Evolutionary conservation across 176 grass and related monocot genomes (phyloP), one percentile per base, ranked within the genome.

Genomic region (Ampelocalamus luodianensis): DNA sequence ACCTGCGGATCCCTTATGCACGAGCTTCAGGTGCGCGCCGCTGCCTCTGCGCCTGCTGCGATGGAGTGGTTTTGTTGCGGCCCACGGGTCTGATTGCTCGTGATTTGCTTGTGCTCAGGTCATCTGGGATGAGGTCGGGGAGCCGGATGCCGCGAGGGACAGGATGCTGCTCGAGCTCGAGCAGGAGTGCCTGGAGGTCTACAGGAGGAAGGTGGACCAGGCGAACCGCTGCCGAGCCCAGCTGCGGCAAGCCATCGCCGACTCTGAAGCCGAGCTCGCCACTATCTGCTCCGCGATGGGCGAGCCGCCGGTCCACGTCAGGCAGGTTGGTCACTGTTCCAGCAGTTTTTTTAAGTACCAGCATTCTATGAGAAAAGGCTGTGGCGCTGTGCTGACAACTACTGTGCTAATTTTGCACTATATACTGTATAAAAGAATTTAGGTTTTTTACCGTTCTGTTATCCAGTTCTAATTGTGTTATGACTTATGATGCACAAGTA

Each of bases 121-220:
- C 16, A 92, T 94, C 68, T 94, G 92, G 92, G 87, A 90, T 69
- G 92, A 94, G 46, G 83, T 92, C 34, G 92, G 92, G 17, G 92
- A 94, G 77, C 55, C 72, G 37, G 90, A 80, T 81, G 56, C 80
- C 71, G 78, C 73, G 71, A 92, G 83, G 68, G 92, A 92, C 61
- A 86, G 61, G 72, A 76, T 80, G 85, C 90, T 94, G 64, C 85
- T 88, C 34, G 87, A 94, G 61, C 90, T 94, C 68, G 85, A 90
- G 86, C 68, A 89, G 77, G 89, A 94, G 72, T 92, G 90, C 56
- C 59, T 92, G 64, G 81, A 92, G 15, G 92, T 89, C 12, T 92
- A 85, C 80, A 76, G 81, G 83, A 89, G 89, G 72, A 94, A 87
- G 85, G 92, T 94, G 81, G 90, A 94, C 78, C 86, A 75, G 66